These are phyloP conservation scores for Aspergillus egyptiacus DNA, from an alignment of 495 filamentous ascomycete species.

Conservation along the genomic window DNA sequence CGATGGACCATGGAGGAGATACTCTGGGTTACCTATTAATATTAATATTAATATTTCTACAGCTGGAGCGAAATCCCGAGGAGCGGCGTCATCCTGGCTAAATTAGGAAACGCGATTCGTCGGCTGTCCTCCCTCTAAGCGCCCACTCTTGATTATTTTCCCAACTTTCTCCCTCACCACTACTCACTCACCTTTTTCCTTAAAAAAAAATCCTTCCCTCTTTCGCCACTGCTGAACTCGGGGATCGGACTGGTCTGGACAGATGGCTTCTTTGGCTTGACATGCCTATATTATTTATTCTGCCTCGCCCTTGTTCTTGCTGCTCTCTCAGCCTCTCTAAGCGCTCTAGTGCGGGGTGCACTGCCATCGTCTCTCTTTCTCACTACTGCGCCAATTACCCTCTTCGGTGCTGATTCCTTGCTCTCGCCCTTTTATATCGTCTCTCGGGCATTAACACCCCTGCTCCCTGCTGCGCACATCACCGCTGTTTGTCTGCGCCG, in stretches of 20 bases:
- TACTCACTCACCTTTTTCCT: no score
- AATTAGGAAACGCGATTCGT: slow-evolving; percentile 11
- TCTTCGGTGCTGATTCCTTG: no score
- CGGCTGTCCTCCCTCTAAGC: not conserved
- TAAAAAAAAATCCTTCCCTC: no score
- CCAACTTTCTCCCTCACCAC: not conserved
- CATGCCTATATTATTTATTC: not conserved
- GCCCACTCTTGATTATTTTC: slow-evolving; percentile 4
- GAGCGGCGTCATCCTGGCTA: slow-evolving; percentile 12
- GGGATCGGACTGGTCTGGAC: not conserved
- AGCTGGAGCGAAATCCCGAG: no score
- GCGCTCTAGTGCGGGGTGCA: slow-evolving; percentile 15
- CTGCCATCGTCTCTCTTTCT: slow-evolving; percentile 6
- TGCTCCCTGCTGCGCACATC: slow-evolving; percentile 2
- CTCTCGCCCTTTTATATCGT: no score
- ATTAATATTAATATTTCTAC: no score
- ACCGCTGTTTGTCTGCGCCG: slow-evolving; percentile 1
- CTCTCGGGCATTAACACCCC: not conserved
- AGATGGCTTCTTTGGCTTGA: not conserved
- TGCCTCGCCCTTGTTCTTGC: not conserved
- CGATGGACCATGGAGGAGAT: no score
- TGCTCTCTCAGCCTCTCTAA: slow-evolving; percentile 8
- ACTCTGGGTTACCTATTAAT: no score
- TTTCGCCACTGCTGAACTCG: not conserved
- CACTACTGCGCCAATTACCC: slow-evolving; percentile 5